phyloP scores from a whole-genome alignment of 164 flowering plant genomes.

The Amborella trichopoda region DNA sequence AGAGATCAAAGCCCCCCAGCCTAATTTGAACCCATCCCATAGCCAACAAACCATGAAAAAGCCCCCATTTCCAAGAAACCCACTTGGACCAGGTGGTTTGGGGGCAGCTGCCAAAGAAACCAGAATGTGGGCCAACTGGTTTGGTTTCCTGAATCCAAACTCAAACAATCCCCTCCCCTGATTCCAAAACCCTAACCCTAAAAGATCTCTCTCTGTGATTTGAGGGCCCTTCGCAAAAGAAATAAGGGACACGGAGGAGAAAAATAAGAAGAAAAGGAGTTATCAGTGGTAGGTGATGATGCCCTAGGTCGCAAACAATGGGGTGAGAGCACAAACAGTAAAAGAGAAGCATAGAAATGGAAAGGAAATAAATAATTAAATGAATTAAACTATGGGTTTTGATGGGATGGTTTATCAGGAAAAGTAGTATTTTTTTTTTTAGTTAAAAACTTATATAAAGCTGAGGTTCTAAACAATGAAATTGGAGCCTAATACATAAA shows the following conservation, averaged over 20 bases:
- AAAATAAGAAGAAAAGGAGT: constrained; percentile 41
- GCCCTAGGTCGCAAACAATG: not conserved
- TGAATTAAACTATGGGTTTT: too few species aligned
- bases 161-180: constrained; percentile 15
- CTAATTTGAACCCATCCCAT: constrained; percentile 15
- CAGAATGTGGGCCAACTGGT: constrained; percentile 11
- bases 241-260: constrained; percentile 6
- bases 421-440: not conserved
- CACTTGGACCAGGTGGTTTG: constrained; percentile 1
- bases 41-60: constrained; percentile 2
- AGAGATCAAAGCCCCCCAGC: too few species aligned
- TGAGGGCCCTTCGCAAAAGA: constrained; percentile 17
- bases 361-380: too few species aligned
- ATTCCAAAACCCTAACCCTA: constrained; percentile 10
- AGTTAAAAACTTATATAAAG: not conserved
- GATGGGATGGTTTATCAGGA: not conserved
- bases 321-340: constrained; percentile 27
- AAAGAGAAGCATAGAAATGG: constrained; percentile 24
- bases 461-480: too few species aligned
- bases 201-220: constrained; percentile 4
- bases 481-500: too few species aligned
- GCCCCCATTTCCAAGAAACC: not conserved
- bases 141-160: constrained; percentile 32
- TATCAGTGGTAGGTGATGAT: constrained; percentile 62
- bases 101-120: constrained; percentile 13